Evolutionary conservation across 1,284 basidiomycete species (phyloP).

Genomic region (Cryptococcus sp.): DNA sequence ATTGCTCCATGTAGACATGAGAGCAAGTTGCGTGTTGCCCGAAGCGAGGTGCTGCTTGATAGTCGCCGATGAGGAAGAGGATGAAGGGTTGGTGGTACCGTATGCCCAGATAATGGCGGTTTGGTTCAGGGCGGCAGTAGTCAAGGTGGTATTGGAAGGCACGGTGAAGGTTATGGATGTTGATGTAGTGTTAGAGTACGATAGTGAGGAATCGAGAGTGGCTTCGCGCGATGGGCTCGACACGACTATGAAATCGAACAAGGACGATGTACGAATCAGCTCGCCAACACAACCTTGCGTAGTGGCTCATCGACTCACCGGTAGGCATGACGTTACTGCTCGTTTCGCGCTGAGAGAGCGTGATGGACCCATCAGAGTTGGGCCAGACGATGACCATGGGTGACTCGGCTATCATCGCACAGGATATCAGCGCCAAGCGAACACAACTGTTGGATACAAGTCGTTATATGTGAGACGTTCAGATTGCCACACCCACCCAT

Average conservation of each 20-base stretch:
- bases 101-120: conserved; percentile 60
- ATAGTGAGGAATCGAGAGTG: conserved; percentile 50
- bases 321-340: conserved; percentile 57
- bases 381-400: conserved; percentile 69
- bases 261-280: background rate
- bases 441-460: background rate
- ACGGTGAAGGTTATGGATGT: conserved; percentile 57
- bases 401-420: conserved; percentile 42
- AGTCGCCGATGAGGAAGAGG: conserved; percentile 50
- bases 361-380: conserved; percentile 60
- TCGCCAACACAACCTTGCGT: too few species aligned
- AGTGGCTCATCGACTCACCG: conserved; percentile 34
- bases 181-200: conserved; percentile 37
- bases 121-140: conserved; percentile 43
- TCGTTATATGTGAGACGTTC: background rate
- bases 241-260: conserved; percentile 22
- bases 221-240: conserved; percentile 58
- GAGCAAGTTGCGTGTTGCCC: conserved; percentile 50
- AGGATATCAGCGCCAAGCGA: background rate
- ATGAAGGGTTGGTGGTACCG: conserved; percentile 54
- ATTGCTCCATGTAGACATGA: conserved; percentile 22
- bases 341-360: conserved; percentile 63
- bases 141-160: conserved; percentile 55
- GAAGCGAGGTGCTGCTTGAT: conserved; percentile 56
- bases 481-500: conserved; percentile 52